Evolutionary conservation across 164 flowering plant genomes (phyloP), one percentile per base, ranked within the genome.

Genomic region (Houttuynia cordata): DNA sequence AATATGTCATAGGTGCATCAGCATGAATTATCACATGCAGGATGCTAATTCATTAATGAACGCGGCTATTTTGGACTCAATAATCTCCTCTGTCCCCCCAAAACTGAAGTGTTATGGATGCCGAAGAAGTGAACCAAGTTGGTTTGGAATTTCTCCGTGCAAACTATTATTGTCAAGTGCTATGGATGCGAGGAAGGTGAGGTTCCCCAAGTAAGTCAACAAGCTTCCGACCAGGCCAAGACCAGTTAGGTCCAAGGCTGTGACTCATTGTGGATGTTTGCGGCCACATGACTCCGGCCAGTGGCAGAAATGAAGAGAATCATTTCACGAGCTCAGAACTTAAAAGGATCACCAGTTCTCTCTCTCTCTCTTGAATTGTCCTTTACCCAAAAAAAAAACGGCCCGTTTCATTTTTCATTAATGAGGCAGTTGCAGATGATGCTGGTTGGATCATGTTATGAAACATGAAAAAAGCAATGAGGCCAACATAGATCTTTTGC

Each of bases 121-220:
- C 19, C 66, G 47, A 24, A 10, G 58, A 39, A 67, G 24, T 14
- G 20, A 51, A 57, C 70, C 70, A 23, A 67, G 0, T 25, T 67
- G 20, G 7, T 22, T 19, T 0, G 70, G 66, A 6, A 62, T 62
- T 23, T 51, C 47, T 9, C 66, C 66, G 50, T n/a, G 15, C n/a
- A 67, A 51, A 20, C 47, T 67, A 53, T 67, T 67, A 60, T 57
- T 57, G 15, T 8, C 0, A 3, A 57, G 21, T 19, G n/a, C 50
- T 20, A 58, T 37, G 14, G 0, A 10, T 12, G 15, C 40, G 12
- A 67, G 65, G 25, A 67, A 67, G 20, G 62, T 47, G 15, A 67
- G 62, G 58, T 57, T 61, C 10, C 56, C 64, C 17, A 67, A 47
- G 39, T 49, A 30, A 7, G 65, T 61, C 12, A 62, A 30, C 13